Conservation (phyloP, 2,329 filamentous ascomycete genomes). For the Cladophialophora chaetospira region DNA sequence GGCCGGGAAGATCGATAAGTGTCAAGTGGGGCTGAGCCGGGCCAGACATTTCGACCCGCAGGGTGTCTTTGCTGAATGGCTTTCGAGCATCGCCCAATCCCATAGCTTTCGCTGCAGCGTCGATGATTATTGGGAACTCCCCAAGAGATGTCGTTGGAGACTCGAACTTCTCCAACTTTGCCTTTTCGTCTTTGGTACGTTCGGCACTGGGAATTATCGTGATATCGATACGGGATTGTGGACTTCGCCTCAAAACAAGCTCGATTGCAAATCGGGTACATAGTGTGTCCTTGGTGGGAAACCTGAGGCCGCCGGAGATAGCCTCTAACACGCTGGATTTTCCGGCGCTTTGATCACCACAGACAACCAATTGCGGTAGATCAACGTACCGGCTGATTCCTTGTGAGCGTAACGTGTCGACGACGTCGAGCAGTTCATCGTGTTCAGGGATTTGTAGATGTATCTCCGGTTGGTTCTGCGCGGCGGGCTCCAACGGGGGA, state of each 20-base stretch:
- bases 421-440: conserved; percentile 25
- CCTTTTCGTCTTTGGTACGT: conserved; percentile 22
- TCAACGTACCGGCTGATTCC: conserved; percentile 54
- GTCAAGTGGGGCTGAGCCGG: conserved; percentile 44
- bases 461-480: too few species aligned
- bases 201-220: conserved; percentile 31
- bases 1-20: conserved; percentile 49
- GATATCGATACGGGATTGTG: conserved; percentile 11
- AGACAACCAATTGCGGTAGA: conserved; percentile 38
- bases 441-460: conserved; percentile 30
- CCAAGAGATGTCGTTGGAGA: conserved; percentile 30
- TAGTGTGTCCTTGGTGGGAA: conserved; percentile 36
- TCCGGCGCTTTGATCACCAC: conserved; percentile 38
- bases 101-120: conserved; percentile 32
- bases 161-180: conserved; percentile 26
- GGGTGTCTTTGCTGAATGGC: conserved; percentile 45
- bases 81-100: conserved; percentile 30
- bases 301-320: conserved; percentile 36
- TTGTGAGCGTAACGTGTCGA: conserved; percentile 43
- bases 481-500: too few species aligned
- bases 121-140: conserved; percentile 33
- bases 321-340: conserved; percentile 39
- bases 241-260: conserved; percentile 30
- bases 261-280: conserved; percentile 40
- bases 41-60: conserved; percentile 47